Evolutionary conservation across 768 basidiomycete genomes (phyloP), one percentile per base, ranked within the genome.

Genomic region (Tephrocybe sp.): DNA sequence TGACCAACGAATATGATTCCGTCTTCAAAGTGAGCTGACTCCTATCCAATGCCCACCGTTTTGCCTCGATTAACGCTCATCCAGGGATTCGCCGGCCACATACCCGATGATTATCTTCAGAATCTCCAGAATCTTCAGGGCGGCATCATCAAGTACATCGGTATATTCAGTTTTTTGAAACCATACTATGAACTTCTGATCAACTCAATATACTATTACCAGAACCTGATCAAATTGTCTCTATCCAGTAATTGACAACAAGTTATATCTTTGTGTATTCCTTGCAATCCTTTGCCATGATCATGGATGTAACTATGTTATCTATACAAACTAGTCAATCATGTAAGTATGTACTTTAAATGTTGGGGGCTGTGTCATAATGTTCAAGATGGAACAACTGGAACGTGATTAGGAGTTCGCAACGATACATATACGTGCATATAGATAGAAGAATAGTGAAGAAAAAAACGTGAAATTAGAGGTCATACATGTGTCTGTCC

Each of bases 141-240:
- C 24, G 67, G 60, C 41, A 42, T 66, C 44, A 72, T 80, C 51
- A 68, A 71, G 49, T 80, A 75, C 63, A 77, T 80, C 51, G 79
- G 79, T 79, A 36, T 9, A 70, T 59, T 18, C 4, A 2, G 24
- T 19, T 28, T 2, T 24, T 13, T n/a, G n/a, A n/a, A 22, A 36
- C 25, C 27, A 32, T 34, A 15, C 3, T 15, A 7, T 43, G 30
- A 27, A 27, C 22, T 15, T 18, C 16, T 27, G 27, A 21, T 30
- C 32, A 13, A 41, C 12, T 25, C 18, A n/a, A n/a, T n/a, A n/a
- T 32, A 37, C 34, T 27, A 8, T 16, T 39, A 19, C n/a, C 54
- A 79, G 78, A 79, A 60, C 70, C 67, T 16, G 76, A 79, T 60
- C 48, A 64, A 31, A 44, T 58, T 32, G 75, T 78, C 19, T 73